Base-by-base conservation (phyloP, 352 stramenopile genomes). In the Blastocystis sp. region DNA sequence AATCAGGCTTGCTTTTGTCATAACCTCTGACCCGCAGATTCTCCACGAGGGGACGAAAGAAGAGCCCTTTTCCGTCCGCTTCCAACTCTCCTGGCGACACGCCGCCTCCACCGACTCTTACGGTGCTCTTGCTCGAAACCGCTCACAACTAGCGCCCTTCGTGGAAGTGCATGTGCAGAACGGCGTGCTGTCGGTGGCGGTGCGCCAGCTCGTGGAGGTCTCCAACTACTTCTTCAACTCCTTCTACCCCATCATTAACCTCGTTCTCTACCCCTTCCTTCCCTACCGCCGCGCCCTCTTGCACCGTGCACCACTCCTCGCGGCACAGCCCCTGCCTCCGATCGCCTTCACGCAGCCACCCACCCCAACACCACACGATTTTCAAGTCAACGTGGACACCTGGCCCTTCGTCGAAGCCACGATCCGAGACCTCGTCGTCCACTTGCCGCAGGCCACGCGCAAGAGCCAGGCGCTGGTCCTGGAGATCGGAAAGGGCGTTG, bases 171-270 rank as follows among this genome's bases (percentile, higher is more conserved):
- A 53, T 0, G 56, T 67, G 14, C n/a, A 34, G 11, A 84, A 84
- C 45, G 53, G 21, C 17, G 74, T 10, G 23, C 66, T 84, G 19
- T 59, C 34, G 11, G 9, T 84, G 2, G 21, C 41, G 40, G 74
- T 84, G n/a, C 74, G 74, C 2, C 74, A 84, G 52, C 59, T 84
- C 11, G 9, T 84, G 11, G 74, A 84, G 56, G 43, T 84, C 45
- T 34, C 52, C n/a, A 84, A 84, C 45, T 84, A 64, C 21, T 67
- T 84, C n/a, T 84, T 84, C 60, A 40, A 28, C 23, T 84, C 74
- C 34, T 66, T 84, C 40, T 84, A 84, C 48, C 74, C 74, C 11
- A 38, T 64, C 2, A 66, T 84, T 34, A 23, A 67, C n/a, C 56
- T 23, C 21, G 3, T 84, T 19, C 14, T 64, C n/a, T 70, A 84